Evolutionary conservation across 2,329 filamentous ascomycete genomes (phyloP), one percentile per base, ranked within the genome.

Genomic region (Thelonectria discophora): DNA sequence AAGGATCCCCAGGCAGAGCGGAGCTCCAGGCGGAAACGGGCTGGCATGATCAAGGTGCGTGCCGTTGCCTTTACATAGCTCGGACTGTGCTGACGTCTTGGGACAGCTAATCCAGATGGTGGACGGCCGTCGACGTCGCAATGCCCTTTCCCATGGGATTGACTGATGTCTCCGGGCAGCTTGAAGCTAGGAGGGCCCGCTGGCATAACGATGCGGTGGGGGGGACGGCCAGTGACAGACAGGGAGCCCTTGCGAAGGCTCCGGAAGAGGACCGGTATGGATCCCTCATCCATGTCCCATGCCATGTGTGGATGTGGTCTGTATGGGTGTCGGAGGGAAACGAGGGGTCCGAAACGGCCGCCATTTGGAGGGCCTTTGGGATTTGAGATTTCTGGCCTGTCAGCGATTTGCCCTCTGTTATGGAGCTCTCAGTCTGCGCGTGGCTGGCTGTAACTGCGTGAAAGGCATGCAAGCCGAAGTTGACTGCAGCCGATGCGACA

Each of bases 41-140:
- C 67, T 71, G 68, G 69, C 66, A 72, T 72, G 69, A 72, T 69
- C 60, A 61, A 69, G 67, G 68, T 69, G 67, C 68, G 65, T 69
- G 65, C 66, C 60, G 56, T 63, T 50, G 65, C 48, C 63, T 68
- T 63, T 60, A 70, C 63, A 68, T 62, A 64, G 55, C 62, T 64
- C 60, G 68, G 65, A 63, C 46, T 56, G 49, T 65, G 64, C 67
- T 71, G 68, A 72, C 66, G 66, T 68, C 67, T 70, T 63, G 61
- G 65, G 57, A 69, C 64, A 71, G 60, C 67, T 69, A 66, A 66
- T 69, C 57, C 66, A 69, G 61, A 71, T 64, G 63, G 69, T 61
- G 69, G 69, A 72, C 72, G 69, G 66, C 60, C 66, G 69, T 65
- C 60, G 66, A 65, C 66, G 69, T 72, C 65, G 69, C 68, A 72